Evolutionary conservation across 2,329 filamentous ascomycete species (phyloP).

Genomic region (Neofusicoccum parvum): DNA sequence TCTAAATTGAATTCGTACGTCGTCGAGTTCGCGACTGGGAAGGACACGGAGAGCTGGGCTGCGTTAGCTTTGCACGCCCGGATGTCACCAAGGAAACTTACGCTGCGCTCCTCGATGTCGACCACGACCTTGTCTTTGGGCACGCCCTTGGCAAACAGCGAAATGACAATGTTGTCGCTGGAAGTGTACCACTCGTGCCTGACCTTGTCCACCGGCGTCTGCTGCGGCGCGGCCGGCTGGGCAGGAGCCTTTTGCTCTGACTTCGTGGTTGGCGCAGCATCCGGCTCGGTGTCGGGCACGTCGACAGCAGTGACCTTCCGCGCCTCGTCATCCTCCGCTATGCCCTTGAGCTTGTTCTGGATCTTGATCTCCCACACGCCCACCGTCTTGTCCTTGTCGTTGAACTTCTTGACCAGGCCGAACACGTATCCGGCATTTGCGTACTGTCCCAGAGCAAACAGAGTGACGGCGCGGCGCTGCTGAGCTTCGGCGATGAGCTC

Average conservation of each 20-base stretch:
- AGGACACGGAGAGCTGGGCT: conserved; percentile 57
- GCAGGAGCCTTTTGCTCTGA: conserved; percentile 6
- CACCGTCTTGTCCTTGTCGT: conserved; percentile 55
- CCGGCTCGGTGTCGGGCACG: conserved; percentile 53
- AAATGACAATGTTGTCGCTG: conserved; percentile 61
- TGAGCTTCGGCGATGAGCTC: conserved; percentile 80
- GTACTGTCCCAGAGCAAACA: conserved; percentile 69
- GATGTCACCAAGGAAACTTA: conserved; percentile 31
- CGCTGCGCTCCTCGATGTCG: conserved; percentile 53
- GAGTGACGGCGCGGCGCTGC: conserved; percentile 73
- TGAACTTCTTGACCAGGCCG: conserved; percentile 56
- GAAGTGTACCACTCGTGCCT: conserved; percentile 72
- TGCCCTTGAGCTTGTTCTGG: conserved; percentile 51
- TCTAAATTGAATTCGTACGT: conserved; percentile 65
- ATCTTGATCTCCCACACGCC: conserved; percentile 63
- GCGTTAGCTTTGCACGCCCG: conserved; percentile 19
- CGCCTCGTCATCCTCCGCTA: conserved; percentile 54
- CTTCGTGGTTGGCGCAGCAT: conserved; percentile 22
- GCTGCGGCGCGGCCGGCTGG: conserved; percentile 23
- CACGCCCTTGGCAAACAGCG: conserved; percentile 67
- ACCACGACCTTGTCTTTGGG: conserved; percentile 58
- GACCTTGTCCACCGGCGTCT: conserved; percentile 59
- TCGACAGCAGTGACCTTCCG: conserved; percentile 45
- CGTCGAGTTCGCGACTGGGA: conserved; percentile 56
- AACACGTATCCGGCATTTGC: conserved; percentile 77